Evolutionary conservation across 164 flowering plant species (phyloP).

Genomic region (Amborella trichopoda): DNA sequence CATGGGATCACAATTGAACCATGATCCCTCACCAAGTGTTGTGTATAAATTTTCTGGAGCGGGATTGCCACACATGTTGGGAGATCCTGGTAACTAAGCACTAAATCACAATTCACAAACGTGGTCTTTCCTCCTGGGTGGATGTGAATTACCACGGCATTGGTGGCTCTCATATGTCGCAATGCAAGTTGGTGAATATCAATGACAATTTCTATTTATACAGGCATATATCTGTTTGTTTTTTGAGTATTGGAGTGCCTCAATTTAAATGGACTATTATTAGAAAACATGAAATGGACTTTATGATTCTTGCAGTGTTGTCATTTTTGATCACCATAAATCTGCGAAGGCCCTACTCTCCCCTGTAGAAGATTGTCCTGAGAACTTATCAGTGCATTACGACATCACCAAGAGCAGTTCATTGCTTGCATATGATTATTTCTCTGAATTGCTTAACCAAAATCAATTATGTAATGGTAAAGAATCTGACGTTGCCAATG

Average conservation of each 20-base stretch:
- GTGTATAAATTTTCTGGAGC: no score
- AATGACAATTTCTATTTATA: neutral
- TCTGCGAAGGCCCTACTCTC: slow-evolving; percentile 23
- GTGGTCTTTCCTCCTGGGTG: no score
- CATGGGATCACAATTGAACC: no score
- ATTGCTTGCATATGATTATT: slow-evolving; percentile 56
- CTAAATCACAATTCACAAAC: no score
- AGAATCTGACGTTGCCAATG: neutral
- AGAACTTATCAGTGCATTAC: slow-evolving; percentile 30
- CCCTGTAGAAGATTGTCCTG: slow-evolving; percentile 15
- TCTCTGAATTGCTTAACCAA: slow-evolving; percentile 33
- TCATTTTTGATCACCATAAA: slow-evolving; percentile 72
- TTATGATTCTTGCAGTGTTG: slow-evolving; percentile 30
- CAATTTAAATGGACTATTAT: neutral
- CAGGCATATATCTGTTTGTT: neutral
- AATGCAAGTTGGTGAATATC: neutral
- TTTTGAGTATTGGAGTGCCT: neutral
- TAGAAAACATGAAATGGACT: neutral
- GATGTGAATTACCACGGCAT: no score
- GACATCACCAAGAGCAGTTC: slow-evolving; percentile 74
- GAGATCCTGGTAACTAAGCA: no score
- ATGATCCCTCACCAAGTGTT: no score
- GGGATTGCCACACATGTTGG: no score
- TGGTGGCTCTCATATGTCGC: neutral
- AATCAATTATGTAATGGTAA: neutral